Evolutionary conservation across 345 rosid genomes (phyloP), one percentile per base, ranked within the genome.

Genomic region (Abelmoschus esculentus): DNA sequence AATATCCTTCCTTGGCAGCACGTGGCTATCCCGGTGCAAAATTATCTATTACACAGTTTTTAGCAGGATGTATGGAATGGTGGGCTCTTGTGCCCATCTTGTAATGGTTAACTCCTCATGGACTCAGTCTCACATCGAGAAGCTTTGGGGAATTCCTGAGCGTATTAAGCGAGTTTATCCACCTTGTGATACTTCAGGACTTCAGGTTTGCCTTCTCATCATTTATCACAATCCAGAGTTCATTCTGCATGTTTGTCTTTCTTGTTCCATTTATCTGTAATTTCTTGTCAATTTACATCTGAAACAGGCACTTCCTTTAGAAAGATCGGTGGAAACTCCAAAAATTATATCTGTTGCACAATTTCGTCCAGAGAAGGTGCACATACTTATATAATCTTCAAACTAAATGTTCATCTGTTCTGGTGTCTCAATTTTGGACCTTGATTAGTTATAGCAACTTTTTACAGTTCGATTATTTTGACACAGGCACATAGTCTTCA

Each of bases 281-380:
- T 66, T 61, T 42, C 67, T 63, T 40, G 40, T 38, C 61, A 11
- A 15, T 53, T 61, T 52, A 9, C 22, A 3, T 62, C 29, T 29
- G 57, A 59, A 66, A 70, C 84, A 95, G 99, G 83, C 31, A 1
- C 88, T 91, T 82, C 87, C 99, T 70, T 75, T 90, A 79, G 87
- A 88, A 82, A 81, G 97, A 79, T 73, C 89, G 8, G 70, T 75
- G n/a, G 75, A 79, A 74, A 72, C 71, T 55, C 97, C 97, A 7
- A 72, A 70, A 29, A 78, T 95, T 58, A 88, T 95, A 73, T 95
- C 96, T 0, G 93, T 95, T 62, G 96, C 97, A 34, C 99, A 95
- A 66, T 95, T 95, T 82, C 97, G 97, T 76, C 99, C 97, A 58
- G 99, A 95, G 92, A 95, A 95, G 99, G 99, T 95, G 85, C 76